These are phyloP conservation scores for Coemansia sp. DNA, from an alignment of 192 early-diverging fungal genomes.

Conservation along the genomic window DNA sequence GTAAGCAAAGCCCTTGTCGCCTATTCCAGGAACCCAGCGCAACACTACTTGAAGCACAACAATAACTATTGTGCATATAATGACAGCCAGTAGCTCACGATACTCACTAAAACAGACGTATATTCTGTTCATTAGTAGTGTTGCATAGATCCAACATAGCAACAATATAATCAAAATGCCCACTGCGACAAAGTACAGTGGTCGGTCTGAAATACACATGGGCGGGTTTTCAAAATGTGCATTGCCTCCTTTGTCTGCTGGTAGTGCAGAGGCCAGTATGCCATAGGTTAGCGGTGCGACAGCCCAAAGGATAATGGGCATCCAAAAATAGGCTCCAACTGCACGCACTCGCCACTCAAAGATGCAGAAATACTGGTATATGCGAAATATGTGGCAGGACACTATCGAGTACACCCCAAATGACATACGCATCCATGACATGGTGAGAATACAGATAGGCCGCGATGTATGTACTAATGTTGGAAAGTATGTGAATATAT, in stretches of 20 bases:
- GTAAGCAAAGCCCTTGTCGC: constrained; percentile 30
- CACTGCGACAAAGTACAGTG: constrained; percentile 37
- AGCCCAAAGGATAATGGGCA: constrained; percentile 11
- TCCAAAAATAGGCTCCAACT: constrained; percentile 22
- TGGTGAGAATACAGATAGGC: constrained; percentile 28
- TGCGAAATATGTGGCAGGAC: constrained; percentile 27
- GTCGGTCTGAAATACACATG: constrained; percentile 30
- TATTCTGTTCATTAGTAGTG: constrained; percentile 15
- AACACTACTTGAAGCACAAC: constrained; percentile 32
- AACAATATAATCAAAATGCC: constrained; percentile 19
- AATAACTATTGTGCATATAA: constrained; percentile 13
- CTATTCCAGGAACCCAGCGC: constrained; percentile 35
- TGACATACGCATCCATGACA: constrained; percentile 48
- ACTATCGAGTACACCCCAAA: constrained; percentile 36
- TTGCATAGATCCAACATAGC: constrained; percentile 22
- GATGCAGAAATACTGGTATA: constrained; percentile 45
- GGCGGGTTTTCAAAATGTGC: constrained; percentile 13
- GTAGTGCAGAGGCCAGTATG: constrained; percentile 27
- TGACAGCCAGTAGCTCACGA: constrained; percentile 31
- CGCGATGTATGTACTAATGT: constrained; percentile 22
- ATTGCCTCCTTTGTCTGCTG: constrained; percentile 12
- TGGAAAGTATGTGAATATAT: constrained; percentile 44
- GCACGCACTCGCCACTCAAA: constrained; percentile 32
- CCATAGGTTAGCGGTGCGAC: constrained; percentile 24
- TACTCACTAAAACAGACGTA: constrained; percentile 44